Conservation (phyloP, 148 eudicot genomes). For the Amaranthus cruentus region DNA sequence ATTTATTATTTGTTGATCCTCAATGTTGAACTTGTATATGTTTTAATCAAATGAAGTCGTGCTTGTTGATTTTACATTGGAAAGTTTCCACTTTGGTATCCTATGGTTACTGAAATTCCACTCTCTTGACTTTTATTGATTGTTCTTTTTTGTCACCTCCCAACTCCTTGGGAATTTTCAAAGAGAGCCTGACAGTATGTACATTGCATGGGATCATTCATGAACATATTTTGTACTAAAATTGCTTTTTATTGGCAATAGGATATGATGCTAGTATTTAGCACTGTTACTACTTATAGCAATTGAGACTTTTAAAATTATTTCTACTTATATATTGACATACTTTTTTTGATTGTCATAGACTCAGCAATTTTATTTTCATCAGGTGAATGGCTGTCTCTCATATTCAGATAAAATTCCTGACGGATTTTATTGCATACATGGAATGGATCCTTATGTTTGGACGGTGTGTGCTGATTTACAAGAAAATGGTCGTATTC, state of each 20-base stretch:
- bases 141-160: no score
- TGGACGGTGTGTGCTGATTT: constrained; percentile 83
- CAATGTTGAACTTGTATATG: no score
- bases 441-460: constrained; percentile 92
- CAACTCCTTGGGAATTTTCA: not conserved
- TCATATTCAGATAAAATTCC: constrained; percentile 88
- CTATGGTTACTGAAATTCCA: no score
- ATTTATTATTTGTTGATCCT: no score
- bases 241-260: not conserved
- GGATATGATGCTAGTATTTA: not conserved
- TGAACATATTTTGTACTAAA: not conserved
- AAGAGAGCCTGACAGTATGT: not conserved
- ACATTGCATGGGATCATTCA: not conserved
- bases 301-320: not conserved
- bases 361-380: constrained; percentile 10
- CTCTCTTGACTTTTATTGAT: no score
- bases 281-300: not conserved
- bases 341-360: no score
- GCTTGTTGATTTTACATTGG: no score
- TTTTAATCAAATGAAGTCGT: no score
- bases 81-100: no score
- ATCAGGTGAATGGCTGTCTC: constrained; percentile 85
- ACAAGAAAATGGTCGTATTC: constrained; percentile 80
- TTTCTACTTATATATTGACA: not conserved
- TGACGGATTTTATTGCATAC: constrained; percentile 84